These are phyloP conservation scores for Aspergillus ustus DNA, from an alignment of 2,329 filamentous ascomycete species.

Conservation along the genomic window DNA sequence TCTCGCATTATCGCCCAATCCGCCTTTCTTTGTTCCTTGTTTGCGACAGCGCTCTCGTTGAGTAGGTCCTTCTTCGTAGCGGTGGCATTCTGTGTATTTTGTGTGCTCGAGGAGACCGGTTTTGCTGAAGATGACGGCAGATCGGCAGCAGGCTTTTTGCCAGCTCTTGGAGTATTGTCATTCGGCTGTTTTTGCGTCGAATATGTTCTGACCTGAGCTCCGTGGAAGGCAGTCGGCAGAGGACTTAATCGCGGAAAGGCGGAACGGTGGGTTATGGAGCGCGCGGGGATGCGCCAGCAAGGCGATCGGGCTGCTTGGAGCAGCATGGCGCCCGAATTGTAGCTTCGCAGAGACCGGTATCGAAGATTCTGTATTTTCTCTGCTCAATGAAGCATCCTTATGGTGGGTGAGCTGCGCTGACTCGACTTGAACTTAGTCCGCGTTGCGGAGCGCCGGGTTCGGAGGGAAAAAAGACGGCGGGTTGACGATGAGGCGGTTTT, in stretches of 20 bases:
- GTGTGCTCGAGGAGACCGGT: slow-evolving; percentile 27
- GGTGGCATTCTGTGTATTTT: slow-evolving; percentile 31
- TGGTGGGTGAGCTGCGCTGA: slow-evolving; percentile 21
- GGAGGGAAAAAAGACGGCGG: slow-evolving; percentile 33
- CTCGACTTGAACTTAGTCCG: slow-evolving; percentile 26
- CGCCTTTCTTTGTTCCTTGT: slow-evolving; percentile 89
- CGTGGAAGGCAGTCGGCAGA: slow-evolving; percentile 29
- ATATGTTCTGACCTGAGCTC: slow-evolving; percentile 36
- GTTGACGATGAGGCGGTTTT: slow-evolving; percentile 15
- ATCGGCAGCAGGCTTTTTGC: slow-evolving; percentile 18
- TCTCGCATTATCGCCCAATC: slow-evolving; percentile 99
- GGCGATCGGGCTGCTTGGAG: slow-evolving; percentile 42
- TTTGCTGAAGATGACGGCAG: slow-evolving; percentile 20
- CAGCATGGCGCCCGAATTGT: slow-evolving; percentile 37
- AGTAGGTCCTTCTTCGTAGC: slow-evolving; percentile 63
- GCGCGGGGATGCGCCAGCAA: slow-evolving; percentile 38
- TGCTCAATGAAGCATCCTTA: slow-evolving; percentile 32
- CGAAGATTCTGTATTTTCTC: background rate
- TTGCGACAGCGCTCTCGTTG: slow-evolving; percentile 66
- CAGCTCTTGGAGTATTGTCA: slow-evolving; percentile 22
- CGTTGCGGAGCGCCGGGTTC: slow-evolving; percentile 40
- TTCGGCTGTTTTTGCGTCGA: slow-evolving; percentile 34
- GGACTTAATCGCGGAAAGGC: slow-evolving; percentile 29
- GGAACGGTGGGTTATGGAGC: slow-evolving; percentile 30
- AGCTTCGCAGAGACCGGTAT: slow-evolving; percentile 14